A percentile compares a stretch with the other conserved stretches of the same genome.
These are phyloP conservation scores for Globisporangium yorkense DNA, from an alignment of 352 stramenopile genomes.

Conservation along the genomic window DNA sequence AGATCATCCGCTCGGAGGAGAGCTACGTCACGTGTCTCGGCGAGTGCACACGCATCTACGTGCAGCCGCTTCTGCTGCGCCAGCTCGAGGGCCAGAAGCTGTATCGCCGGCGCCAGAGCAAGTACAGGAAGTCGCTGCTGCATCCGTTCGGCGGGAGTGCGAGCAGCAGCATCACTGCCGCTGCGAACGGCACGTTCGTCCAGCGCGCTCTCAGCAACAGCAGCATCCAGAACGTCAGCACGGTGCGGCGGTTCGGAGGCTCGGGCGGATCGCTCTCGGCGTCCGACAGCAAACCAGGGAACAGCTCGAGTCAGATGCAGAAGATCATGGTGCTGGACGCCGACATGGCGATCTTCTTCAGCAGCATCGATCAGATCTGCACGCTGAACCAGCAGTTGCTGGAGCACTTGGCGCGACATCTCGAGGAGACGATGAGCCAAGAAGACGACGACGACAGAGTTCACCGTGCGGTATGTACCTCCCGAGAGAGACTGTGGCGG, in stretches of 20 bases:
- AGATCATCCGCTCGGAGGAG: constrained; percentile 80
- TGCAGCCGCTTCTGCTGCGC: constrained; percentile 70
- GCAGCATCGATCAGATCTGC: constrained; percentile 83
- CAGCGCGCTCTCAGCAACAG: constrained; percentile 35
- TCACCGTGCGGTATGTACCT: constrained; percentile 15
- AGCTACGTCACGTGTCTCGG: constrained; percentile 78
- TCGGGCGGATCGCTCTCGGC: constrained; percentile 7
- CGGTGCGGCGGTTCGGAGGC: constrained; percentile 20
- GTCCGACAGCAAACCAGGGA: constrained; percentile 14
- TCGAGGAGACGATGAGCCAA: constrained; percentile 52
- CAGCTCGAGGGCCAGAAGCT: constrained; percentile 79
- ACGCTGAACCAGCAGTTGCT: constrained; percentile 85
- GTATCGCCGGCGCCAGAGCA: constrained; percentile 50
- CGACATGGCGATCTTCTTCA: constrained; percentile 86
- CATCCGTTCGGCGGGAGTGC: constrained; percentile 40
- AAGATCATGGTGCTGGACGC: constrained; percentile 77
- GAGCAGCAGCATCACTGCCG: constrained; percentile 27
- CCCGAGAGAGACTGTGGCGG: neutral
- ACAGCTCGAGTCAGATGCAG: constrained; percentile 8
- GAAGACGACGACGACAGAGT: constrained; percentile 20
- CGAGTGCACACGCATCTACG: constrained; percentile 82
- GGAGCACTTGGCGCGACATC: constrained; percentile 75
- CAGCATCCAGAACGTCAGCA: constrained; percentile 42
- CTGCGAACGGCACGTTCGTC: constrained; percentile 19
- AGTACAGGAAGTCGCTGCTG: constrained; percentile 54